These are phyloP conservation scores for Cystobasidium slooffiae DNA, from an alignment of 1,284 basidiomycete genomes.

Conservation along the genomic window DNA sequence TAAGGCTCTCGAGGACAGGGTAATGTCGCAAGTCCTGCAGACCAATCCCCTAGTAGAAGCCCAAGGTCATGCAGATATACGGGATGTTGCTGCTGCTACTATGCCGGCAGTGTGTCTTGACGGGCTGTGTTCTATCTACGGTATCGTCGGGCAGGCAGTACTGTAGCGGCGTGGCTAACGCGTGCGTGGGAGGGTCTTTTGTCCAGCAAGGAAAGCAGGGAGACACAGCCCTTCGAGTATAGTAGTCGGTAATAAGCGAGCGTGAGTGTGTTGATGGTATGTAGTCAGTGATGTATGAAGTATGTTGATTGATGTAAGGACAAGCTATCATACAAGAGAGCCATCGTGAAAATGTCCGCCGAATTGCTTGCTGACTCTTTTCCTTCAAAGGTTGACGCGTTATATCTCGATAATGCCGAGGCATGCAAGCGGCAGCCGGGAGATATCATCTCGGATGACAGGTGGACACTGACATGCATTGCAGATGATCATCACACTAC, in stretches of 20 bases:
- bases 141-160: no score
- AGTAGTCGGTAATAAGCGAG: neutral
- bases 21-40: no score
- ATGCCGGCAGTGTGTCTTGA: neutral
- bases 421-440: neutral
- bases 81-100: neutral
- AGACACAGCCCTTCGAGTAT: neutral
- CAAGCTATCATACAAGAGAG: neutral
- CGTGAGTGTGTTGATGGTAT: neutral
- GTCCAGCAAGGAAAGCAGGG: no score
- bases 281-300: neutral
- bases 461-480: neutral
- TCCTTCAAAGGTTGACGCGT: neutral
- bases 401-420: constrained; percentile 5
- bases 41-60: no score
- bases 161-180: no score
- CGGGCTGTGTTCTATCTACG: no score
- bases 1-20: no score
- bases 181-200: no score
- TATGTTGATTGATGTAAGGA: neutral
- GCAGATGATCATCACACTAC: neutral
- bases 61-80: neutral
- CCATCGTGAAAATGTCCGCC: no score
- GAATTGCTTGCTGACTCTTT: neutral
- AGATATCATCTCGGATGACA: no score